These are phyloP conservation scores for Cutaneotrichosporon sp. DNA, from an alignment of 1,284 basidiomycete species.

Conservation along the genomic window DNA sequence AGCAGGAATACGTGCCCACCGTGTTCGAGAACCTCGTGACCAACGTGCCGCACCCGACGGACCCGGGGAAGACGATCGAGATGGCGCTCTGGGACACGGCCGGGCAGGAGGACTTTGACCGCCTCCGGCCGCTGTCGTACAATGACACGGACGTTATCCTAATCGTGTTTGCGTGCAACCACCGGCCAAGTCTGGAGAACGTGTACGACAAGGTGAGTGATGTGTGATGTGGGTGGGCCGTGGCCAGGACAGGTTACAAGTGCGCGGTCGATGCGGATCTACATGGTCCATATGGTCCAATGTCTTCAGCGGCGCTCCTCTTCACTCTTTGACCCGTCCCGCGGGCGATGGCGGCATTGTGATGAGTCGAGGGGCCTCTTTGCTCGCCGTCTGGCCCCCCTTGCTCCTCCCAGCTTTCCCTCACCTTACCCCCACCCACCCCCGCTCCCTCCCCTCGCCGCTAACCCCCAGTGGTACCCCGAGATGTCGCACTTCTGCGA, in stretches of 20 bases:
- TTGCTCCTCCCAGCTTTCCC: too few species aligned
- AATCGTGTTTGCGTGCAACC: constrained; percentile 96
- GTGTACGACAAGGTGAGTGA: constrained; percentile 70
- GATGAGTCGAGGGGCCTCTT: background rate
- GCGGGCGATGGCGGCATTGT: too few species aligned
- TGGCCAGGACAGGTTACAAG: background rate
- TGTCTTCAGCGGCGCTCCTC: too few species aligned
- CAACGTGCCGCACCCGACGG: constrained; percentile 69
- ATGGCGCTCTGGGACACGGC: constrained; percentile 98
- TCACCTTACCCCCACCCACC: too few species aligned
- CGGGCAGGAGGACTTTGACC: constrained; percentile 97
- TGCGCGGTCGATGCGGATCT: too few species aligned
- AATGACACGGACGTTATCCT: constrained; percentile 96
- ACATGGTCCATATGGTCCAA: too few species aligned
- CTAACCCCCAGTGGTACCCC: constrained; percentile 77
- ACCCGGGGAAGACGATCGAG: constrained; percentile 82
- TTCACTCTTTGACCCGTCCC: background rate
- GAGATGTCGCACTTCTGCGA: constrained; percentile 98
- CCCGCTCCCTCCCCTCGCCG: background rate
- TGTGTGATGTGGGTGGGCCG: background rate
- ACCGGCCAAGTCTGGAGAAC: constrained; percentile 89
- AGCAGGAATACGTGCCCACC: constrained; percentile 91
- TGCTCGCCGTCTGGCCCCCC: background rate
- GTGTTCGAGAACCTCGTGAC: constrained; percentile 99
- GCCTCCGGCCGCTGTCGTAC: constrained; percentile 89